phyloP scores from a whole-genome alignment of 2,329 filamentous ascomycete species.

The Pestalotiopsis sp. region DNA sequence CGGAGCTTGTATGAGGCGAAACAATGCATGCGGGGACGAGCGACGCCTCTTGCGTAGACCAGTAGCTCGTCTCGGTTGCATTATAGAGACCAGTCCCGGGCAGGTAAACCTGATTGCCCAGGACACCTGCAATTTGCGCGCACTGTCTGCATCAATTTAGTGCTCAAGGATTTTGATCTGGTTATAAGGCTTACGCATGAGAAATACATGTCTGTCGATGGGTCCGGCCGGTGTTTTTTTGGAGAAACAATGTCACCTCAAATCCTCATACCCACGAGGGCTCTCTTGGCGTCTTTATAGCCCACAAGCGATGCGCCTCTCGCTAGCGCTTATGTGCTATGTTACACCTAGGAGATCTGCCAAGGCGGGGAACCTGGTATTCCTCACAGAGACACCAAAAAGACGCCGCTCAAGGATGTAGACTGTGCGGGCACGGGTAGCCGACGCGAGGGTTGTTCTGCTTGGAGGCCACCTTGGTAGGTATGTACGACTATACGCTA shows the following conservation, averaged over 20 bases:
- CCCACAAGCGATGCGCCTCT: background rate
- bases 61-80: conserved; percentile 11
- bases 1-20: conserved; percentile 7
- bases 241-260: background rate
- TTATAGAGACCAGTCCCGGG: conserved; percentile 10
- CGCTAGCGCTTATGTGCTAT: background rate
- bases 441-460: no score
- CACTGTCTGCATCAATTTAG: background rate
- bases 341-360: background rate
- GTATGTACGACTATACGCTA: no score
- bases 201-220: background rate
- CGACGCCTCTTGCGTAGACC: conserved; percentile 13
- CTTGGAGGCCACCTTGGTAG: no score
- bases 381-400: no score
- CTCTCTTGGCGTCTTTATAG: background rate
- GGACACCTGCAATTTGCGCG: background rate
- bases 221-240: background rate
- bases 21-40: conserved; percentile 13
- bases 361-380: background rate
- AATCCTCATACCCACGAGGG: background rate
- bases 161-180: background rate
- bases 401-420: background rate
- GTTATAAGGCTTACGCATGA: background rate
- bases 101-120: conserved; percentile 8
- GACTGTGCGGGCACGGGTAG: background rate